Percentiles rank a stretch among this genome's conserved stretches.
Conservation (phyloP, 441 rosid genomes). For the Pelargonium australe region DNA sequence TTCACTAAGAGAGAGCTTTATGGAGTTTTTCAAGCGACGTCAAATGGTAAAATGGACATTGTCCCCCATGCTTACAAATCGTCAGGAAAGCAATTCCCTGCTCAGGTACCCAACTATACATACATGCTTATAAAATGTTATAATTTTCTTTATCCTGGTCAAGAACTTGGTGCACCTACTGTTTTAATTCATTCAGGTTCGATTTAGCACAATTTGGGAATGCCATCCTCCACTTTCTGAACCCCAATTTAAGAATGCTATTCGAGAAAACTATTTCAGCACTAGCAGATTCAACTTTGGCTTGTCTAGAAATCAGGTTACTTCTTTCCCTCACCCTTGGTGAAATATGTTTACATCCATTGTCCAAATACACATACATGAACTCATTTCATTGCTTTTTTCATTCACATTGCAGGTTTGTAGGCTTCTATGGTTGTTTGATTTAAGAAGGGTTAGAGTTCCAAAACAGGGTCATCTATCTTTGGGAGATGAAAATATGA, state of each 20-base stretch:
- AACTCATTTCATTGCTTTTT: not conserved
- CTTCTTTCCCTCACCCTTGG: not conserved
- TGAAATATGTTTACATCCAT: not conserved
- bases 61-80: slow-evolving; percentile 22
- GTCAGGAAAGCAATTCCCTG: slow-evolving; percentile 30
- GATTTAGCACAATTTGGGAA: slow-evolving; percentile 23
- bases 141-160: not conserved
- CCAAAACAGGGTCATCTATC: not conserved
- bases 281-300: slow-evolving; percentile 22
- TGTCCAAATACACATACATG: not conserved
- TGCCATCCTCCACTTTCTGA: slow-evolving; percentile 25
- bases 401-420: slow-evolving; percentile 19
- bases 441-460: slow-evolving; percentile 17
- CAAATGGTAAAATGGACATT: slow-evolving; percentile 21
- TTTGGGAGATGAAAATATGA: slow-evolving; percentile 6
- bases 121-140: not conserved
- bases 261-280: slow-evolving; percentile 23
- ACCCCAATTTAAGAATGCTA: slow-evolving; percentile 22
- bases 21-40: slow-evolving; percentile 28
- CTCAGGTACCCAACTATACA: slow-evolving; percentile 22
- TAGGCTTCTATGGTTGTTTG: slow-evolving; percentile 24
- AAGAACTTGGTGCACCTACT: not conserved
- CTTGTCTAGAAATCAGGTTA: slow-evolving; percentile 24
- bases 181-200: slow-evolving; percentile 21
- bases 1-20: slow-evolving; percentile 23